Evolutionary conservation across 2,329 filamentous ascomycete species (phyloP).

Genomic region (Keithomyces neogunnii): DNA sequence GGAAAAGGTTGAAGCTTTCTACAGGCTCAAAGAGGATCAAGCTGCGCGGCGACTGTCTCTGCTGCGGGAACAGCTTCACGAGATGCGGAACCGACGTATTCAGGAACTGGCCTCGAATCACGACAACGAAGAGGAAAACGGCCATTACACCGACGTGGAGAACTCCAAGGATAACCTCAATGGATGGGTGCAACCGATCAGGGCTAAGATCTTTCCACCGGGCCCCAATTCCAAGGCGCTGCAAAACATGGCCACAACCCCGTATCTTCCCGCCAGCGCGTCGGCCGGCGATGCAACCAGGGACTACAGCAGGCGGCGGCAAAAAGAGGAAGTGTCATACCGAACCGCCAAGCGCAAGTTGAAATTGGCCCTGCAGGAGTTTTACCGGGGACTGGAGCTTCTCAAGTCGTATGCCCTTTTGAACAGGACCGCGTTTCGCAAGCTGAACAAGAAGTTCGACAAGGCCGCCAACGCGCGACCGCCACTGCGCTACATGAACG

Average conservation of each 20-base stretch:
- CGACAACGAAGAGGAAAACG: constrained; percentile 19
- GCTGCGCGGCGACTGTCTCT: constrained; percentile 62
- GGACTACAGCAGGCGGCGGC: constrained; percentile 44
- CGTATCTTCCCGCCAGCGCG: constrained; percentile 25
- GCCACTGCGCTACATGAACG: constrained; percentile 73
- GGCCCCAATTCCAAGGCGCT: constrained; percentile 54
- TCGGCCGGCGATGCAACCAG: constrained; percentile 25
- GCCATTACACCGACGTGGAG: constrained; percentile 13
- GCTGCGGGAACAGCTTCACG: constrained; percentile 77
- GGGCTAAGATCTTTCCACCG: constrained; percentile 43
- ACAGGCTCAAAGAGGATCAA: constrained; percentile 79
- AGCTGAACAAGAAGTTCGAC: constrained; percentile 98
- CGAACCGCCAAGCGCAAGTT: constrained; percentile 83
- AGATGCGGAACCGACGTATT: constrained; percentile 79
- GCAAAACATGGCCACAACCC: constrained; percentile 44
- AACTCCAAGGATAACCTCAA: constrained; percentile 20
- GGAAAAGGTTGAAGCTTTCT: constrained; percentile 87
- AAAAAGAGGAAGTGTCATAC: constrained; percentile 60
- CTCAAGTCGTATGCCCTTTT: constrained; percentile 85
- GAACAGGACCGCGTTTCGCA: constrained; percentile 89
- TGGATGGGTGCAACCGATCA: constrained; percentile 45
- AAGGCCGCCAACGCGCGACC: constrained; percentile 77
- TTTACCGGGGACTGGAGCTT: constrained; percentile 83
- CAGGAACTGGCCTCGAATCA: constrained; percentile 53
- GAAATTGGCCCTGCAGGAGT: constrained; percentile 85